Percentiles rank a stretch among this genome's conserved stretches.
phyloP scores from a whole-genome alignment of 495 filamentous ascomycete species.

The Clohesyomyces aquaticus region DNA sequence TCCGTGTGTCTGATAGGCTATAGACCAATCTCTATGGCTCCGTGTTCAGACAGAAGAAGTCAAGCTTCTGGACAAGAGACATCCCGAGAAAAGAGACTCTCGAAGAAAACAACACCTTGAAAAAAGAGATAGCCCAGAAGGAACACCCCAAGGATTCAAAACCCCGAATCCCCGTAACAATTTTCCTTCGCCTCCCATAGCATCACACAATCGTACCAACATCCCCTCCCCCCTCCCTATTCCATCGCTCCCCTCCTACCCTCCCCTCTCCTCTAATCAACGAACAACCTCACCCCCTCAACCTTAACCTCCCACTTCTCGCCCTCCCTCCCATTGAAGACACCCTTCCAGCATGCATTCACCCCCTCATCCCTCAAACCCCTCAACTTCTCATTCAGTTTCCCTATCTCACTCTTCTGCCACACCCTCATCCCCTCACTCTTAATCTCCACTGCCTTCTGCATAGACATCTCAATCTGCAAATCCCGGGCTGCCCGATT shows the following conservation, averaged over 20 bases:
- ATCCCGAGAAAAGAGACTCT: too few species aligned
- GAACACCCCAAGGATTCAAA: neutral
- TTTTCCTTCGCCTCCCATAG: neutral
- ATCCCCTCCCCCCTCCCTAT: neutral
- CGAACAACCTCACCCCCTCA: conserved; percentile 8
- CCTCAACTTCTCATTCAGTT: conserved; percentile 7
- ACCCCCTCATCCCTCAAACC: conserved; percentile 2
- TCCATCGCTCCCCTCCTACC: too few species aligned
- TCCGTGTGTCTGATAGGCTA: neutral
- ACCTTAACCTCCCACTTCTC: conserved; percentile 22
- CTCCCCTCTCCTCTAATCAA: neutral
- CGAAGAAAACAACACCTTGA: too few species aligned
- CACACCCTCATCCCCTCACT: neutral
- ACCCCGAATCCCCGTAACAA: neutral
- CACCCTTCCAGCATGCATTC: conserved; percentile 15
- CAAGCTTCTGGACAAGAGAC: too few species aligned
- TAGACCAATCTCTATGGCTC: too few species aligned
- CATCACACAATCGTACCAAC: neutral
- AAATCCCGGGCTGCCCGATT: conserved; percentile 17
- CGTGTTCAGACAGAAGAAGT: too few species aligned
- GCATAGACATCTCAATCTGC: conserved; percentile 12
- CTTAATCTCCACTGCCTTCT: neutral
- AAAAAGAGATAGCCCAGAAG: too few species aligned
- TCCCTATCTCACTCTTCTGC: conserved; percentile 3
- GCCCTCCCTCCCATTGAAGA: conserved; percentile 20